Evolutionary conservation across 2,329 filamentous ascomycete species (phyloP).

Genomic region (Pseudocercospora vitis): DNA sequence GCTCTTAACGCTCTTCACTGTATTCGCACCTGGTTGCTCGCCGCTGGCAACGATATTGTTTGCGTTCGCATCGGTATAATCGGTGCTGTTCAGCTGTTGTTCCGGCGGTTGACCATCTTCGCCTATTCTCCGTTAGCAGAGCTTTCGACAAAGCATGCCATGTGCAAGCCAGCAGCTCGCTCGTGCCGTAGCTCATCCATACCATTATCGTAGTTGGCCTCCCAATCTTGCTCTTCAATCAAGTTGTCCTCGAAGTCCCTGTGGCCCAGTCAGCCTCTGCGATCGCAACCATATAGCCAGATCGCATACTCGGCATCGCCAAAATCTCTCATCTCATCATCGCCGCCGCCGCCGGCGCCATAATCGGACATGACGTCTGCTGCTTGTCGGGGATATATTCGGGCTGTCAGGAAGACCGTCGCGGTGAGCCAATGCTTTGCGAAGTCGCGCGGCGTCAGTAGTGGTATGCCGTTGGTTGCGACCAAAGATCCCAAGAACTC

Average conservation of each 20-base stretch:
- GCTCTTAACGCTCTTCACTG: slow-evolving; percentile 60
- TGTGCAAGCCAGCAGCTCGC: not conserved
- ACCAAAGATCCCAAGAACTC: not conserved
- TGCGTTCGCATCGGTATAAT: slow-evolving; percentile 35
- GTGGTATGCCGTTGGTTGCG: not conserved
- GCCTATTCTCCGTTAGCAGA: slow-evolving; percentile 2
- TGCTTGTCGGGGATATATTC: too few relatives aligned
- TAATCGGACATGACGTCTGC: slow-evolving; percentile 47
- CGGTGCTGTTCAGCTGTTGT: slow-evolving; percentile 29
- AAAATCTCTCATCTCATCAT: slow-evolving; percentile 39
- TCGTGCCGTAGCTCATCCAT: not conserved
- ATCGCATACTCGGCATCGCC: slow-evolving; percentile 36
- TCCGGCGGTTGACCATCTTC: slow-evolving; percentile 11
- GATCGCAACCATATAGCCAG: not conserved
- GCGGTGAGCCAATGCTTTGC: too few relatives aligned
- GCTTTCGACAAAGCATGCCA: not conserved
- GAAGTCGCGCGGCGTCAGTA: too few relatives aligned
- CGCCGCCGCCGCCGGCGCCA: slow-evolving; percentile 46
- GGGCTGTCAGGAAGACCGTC: too few relatives aligned
- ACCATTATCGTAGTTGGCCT: slow-evolving; percentile 51
- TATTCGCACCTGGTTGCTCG: slow-evolving; percentile 48
- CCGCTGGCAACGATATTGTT: slow-evolving; percentile 50
- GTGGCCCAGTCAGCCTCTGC: slow-evolving; percentile 6
- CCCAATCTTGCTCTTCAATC: slow-evolving; percentile 53
- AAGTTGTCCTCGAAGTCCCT: slow-evolving; percentile 42